Conservation (phyloP, 2,329 filamentous ascomycete genomes). For the Mariannaea elegans region DNA sequence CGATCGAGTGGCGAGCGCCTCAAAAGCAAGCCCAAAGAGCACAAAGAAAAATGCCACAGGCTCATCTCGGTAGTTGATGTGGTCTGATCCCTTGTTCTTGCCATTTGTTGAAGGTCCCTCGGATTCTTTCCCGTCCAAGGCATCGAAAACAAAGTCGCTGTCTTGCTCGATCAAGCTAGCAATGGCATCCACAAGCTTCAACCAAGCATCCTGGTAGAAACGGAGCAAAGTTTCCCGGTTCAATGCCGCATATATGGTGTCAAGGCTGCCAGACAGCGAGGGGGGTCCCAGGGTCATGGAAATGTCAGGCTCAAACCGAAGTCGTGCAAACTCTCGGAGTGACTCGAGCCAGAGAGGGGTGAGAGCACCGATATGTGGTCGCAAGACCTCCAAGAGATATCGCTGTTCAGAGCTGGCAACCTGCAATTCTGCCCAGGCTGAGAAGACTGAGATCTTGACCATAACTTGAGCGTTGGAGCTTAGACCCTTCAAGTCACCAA, state of each 20-base stretch:
- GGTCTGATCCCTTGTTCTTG: conserved; percentile 74
- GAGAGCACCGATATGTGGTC: conserved; percentile 87
- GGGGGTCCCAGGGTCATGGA: conserved; percentile 87
- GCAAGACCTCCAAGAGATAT: conserved; percentile 87
- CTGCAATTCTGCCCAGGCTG: conserved; percentile 96
- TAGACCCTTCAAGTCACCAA: conserved; percentile 90
- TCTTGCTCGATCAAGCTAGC: conserved; percentile 97
- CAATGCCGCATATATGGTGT: conserved; percentile 92
- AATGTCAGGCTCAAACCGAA: conserved; percentile 96
- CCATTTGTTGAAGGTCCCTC: conserved; percentile 58
- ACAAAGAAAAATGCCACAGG: conserved; percentile 99
- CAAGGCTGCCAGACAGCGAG: conserved; percentile 83
- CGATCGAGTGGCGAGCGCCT: conserved; percentile 87
- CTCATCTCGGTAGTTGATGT: conserved; percentile 98
- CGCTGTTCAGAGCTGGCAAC: conserved; percentile 92
- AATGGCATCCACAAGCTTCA: conserved; percentile 96
- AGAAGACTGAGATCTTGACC: conserved; percentile 97
- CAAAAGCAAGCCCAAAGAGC: conserved; percentile 94
- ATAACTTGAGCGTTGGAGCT: conserved; percentile 97
- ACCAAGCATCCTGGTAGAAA: conserved; percentile 98
- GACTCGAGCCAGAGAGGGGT: conserved; percentile 96
- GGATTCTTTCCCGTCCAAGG: conserved; percentile 83
- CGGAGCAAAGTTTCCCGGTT: conserved; percentile 92
- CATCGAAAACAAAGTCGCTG: conserved; percentile 97
- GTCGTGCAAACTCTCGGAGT: conserved; percentile 88